These are phyloP conservation scores for Suillus brevipes DNA, from an alignment of 768 basidiomycete genomes.

Conservation along the genomic window DNA sequence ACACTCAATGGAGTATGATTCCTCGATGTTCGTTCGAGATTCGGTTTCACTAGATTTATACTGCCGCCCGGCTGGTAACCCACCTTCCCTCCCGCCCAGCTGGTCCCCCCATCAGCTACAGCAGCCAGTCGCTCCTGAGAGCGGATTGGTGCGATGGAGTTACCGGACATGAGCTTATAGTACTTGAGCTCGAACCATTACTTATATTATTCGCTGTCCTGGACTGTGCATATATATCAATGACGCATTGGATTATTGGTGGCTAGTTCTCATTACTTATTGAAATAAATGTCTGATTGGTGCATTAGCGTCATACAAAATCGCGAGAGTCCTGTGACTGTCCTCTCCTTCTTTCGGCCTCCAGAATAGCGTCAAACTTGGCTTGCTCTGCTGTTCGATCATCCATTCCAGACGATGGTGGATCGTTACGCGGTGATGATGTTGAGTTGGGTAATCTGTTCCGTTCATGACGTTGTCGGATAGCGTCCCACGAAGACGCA, in stretches of 20 bases:
- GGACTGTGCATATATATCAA: background rate
- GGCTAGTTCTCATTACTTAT: background rate
- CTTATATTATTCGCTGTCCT: background rate
- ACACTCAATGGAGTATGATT: background rate
- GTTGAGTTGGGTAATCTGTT: slow-evolving; percentile 18
- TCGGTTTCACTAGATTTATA: background rate
- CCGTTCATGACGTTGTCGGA: slow-evolving; percentile 60
- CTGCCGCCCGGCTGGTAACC: background rate
- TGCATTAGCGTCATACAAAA: slow-evolving; percentile 12
- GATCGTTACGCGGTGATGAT: slow-evolving; percentile 9
- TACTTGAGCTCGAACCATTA: background rate
- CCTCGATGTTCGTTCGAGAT: background rate
- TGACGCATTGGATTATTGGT: background rate
- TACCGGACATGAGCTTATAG: background rate
- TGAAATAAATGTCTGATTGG: background rate
- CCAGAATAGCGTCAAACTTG: slow-evolving; percentile 57
- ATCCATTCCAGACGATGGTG: slow-evolving; percentile 19
- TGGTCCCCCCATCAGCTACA: background rate
- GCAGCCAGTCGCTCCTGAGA: background rate
- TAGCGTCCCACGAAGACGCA: slow-evolving; percentile 64
- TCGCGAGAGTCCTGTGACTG: slow-evolving; percentile 23
- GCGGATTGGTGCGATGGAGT: background rate
- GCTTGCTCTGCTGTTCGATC: slow-evolving; percentile 51
- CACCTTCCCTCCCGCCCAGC: background rate
- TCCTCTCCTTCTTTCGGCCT: slow-evolving; percentile 49